phyloP scores from a whole-genome alignment of 768 basidiomycete species.

The Galerina marginata region DNA sequence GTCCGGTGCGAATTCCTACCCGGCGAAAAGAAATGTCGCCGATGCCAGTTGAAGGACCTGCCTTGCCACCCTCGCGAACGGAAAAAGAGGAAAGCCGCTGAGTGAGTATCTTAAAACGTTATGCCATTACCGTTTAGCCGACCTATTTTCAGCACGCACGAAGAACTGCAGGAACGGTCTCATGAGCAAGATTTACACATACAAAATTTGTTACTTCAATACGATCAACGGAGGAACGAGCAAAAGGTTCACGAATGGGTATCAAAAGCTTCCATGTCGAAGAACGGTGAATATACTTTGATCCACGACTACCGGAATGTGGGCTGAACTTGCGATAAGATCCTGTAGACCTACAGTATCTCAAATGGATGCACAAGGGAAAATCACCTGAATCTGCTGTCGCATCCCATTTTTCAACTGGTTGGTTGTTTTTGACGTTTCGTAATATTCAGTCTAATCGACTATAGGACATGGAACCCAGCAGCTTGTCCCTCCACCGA shows the following conservation, averaged over 20 bases:
- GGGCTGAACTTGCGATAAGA: neutral
- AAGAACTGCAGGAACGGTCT: constrained; percentile 54
- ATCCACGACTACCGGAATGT: neutral
- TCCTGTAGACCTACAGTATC: constrained; percentile 7
- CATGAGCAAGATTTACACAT: constrained; percentile 53
- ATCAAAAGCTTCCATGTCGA: constrained; percentile 33
- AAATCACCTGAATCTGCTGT: constrained; percentile 44
- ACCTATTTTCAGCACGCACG: constrained; percentile 49
- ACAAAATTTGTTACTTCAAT: constrained; percentile 45
- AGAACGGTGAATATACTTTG: constrained; percentile 12
- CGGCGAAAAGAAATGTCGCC: constrained; percentile 51
- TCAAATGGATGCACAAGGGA: constrained; percentile 31
- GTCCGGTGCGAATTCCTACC: constrained; percentile 56
- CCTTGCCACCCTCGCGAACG: constrained; percentile 51
- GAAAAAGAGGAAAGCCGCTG: constrained; percentile 63
- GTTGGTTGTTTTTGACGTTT: constrained; percentile 27
- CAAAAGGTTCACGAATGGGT: constrained; percentile 49
- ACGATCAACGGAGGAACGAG: constrained; percentile 46
- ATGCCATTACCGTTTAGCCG: neutral
- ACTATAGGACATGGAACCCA: constrained; percentile 17
- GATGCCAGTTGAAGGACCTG: constrained; percentile 53
- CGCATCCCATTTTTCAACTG: constrained; percentile 37
- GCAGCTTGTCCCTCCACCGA: constrained; percentile 43
- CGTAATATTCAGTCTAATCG: constrained; percentile 9
- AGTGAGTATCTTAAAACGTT: constrained; percentile 39